phyloP scores from a whole-genome alignment of 2,329 filamentous ascomycete genomes.

The Exophiala lecanii-corni region DNA sequence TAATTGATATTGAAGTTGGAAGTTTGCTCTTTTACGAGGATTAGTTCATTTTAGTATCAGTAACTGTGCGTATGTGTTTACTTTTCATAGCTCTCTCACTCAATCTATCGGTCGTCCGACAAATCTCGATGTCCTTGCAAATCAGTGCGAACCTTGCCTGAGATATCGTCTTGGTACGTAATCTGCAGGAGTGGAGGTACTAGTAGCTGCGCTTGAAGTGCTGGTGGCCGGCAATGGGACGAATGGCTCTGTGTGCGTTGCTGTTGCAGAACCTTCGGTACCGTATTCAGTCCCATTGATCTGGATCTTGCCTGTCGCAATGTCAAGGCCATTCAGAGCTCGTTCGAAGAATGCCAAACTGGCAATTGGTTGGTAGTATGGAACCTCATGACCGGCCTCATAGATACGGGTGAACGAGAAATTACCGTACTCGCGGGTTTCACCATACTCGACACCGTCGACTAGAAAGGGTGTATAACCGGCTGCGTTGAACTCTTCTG shows the following conservation, averaged over 20 bases:
- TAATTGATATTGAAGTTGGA: too few relatives aligned
- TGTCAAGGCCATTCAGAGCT: constrained; percentile 52
- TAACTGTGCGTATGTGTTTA: too few relatives aligned
- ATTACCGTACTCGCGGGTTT: constrained; percentile 72
- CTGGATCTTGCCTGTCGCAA: constrained; percentile 48
- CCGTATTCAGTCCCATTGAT: constrained; percentile 32
- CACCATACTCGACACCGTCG: constrained; percentile 63
- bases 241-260: constrained; percentile 44
- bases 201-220: constrained; percentile 2
- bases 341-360: constrained; percentile 58
- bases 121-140: too few relatives aligned
- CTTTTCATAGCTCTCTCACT: too few relatives aligned
- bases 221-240: constrained; percentile 32
- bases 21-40: too few relatives aligned
- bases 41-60: too few relatives aligned
- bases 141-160: neutral
- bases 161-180: constrained; percentile 1
- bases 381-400: constrained; percentile 60
- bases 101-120: too few relatives aligned
- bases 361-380: constrained; percentile 58
- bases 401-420: constrained; percentile 64
- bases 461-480: constrained; percentile 70
- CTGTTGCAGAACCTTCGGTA: constrained; percentile 37
- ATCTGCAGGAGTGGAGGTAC: neutral
- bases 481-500: constrained; percentile 56